Base-by-base conservation (phyloP, 164 flowering plant genomes). In the Nymphaea thermarum region DNA sequence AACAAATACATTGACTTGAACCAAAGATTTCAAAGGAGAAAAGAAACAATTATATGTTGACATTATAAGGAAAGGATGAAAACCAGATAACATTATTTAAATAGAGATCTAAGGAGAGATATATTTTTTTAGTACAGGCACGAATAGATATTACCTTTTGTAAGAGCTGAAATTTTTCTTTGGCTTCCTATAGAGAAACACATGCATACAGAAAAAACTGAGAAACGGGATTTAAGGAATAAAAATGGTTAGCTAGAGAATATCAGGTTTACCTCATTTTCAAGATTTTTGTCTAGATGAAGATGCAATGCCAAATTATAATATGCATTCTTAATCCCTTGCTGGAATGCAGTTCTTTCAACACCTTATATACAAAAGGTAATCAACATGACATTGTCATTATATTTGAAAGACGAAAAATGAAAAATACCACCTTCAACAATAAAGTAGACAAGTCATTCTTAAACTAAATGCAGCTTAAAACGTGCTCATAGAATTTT, bases 261-360 rank as follows among this genome's bases (percentile, higher is more conserved):
- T 11, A 61, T 41, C 3, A 25, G 65, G 57, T 16, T 42, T 61
- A 92, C 99, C 98, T 89, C 91, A 76, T 95, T 88, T 59, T 83
- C 91, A 71, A 96, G 97, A 79, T 95, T 95, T 76, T 95, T 95
- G 79, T 95, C 99, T 68, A 98, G 99, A 82, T 94, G 98, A 44
- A 94, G 86, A 25, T 87, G 82, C 80, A 94, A 75, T 43, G 99
- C 99, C 84, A 94, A 77, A 77, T 86, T 94, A 71, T 95, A 70
- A 73, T 95, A 95, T 53, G 99, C 96, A 69, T 87, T 95, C 84
- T 86, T 93, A 67, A 95, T 89, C 73, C 90, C 99, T 74, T 85
- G 94, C 65, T 87, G 96, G 65, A 94, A 77, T 66, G 98, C 92
- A 44, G 86, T 79, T 69, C 74, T 81, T 66, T 90, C 98, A 66